These are phyloP conservation scores for Solioccasus polychromus DNA, from an alignment of 768 basidiomycete genomes.

Conservation along the genomic window DNA sequence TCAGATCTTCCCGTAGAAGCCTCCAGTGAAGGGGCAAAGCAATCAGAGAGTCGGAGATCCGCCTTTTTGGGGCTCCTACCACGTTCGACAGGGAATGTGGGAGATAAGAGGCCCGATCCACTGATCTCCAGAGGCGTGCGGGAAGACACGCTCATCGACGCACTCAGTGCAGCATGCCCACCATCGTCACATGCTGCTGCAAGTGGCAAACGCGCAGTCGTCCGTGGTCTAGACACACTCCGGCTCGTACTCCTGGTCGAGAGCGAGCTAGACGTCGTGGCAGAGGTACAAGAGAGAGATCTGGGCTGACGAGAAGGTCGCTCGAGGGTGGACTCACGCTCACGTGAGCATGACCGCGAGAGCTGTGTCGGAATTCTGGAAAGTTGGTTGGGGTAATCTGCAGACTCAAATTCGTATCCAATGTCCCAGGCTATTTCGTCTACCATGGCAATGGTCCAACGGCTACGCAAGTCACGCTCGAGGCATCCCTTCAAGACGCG, in stretches of 20 bases:
- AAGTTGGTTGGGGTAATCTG: slow-evolving; percentile 16
- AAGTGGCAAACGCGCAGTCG: slow-evolving; percentile 20
- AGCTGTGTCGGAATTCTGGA: slow-evolving; percentile 14
- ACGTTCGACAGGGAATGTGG: slow-evolving; percentile 24
- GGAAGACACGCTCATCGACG: slow-evolving; percentile 17
- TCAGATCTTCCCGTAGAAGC: slow-evolving; percentile 27
- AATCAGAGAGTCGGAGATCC: slow-evolving; percentile 6
- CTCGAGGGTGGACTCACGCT: slow-evolving; percentile 8
- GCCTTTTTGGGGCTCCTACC: slow-evolving; percentile 26
- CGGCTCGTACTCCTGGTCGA: slow-evolving; percentile 39
- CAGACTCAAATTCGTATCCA: slow-evolving; percentile 44
- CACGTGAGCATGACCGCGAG: slow-evolving; percentile 31
- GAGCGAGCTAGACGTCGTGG: slow-evolving; percentile 37
- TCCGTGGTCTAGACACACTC: slow-evolving; percentile 40
- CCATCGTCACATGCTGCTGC: slow-evolving; percentile 27
- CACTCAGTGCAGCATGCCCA: slow-evolving; percentile 18
- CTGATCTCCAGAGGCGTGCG: slow-evolving; percentile 28
- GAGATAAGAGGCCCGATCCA: slow-evolving; percentile 18
- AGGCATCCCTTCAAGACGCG: slow-evolving; percentile 79
- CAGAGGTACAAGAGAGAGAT: slow-evolving; percentile 50
- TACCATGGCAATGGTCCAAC: slow-evolving; percentile 83
- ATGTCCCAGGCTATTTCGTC: slow-evolving; percentile 80
- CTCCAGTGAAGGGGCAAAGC: slow-evolving; percentile 21
- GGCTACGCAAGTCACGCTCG: slow-evolving; percentile 51
- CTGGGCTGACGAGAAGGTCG: slow-evolving; percentile 34